Conservation (phyloP, 331 rosid species). For the Malus hybrid region DNA sequence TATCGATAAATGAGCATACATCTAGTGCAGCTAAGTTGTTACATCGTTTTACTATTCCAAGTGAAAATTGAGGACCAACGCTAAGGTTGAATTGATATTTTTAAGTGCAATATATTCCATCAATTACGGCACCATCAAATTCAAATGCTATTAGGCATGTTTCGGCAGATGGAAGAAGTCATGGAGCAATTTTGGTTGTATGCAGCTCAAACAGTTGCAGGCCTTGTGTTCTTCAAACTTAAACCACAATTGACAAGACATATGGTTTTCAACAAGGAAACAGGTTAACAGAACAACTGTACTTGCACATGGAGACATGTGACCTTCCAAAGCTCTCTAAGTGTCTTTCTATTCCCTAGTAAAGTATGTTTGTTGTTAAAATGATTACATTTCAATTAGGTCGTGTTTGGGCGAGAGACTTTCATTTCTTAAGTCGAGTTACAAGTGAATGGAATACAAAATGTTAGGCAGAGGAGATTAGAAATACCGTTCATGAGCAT, state of each 20-base stretch:
- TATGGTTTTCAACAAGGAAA: neutral
- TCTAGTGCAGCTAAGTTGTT: too few species aligned
- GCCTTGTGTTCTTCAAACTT: neutral
- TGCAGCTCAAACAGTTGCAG: neutral
- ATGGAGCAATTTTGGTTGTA: neutral
- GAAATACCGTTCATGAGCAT: neutral
- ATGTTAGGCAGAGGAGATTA: neutral
- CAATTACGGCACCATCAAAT: neutral
- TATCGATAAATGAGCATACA: too few species aligned
- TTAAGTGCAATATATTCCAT: neutral
- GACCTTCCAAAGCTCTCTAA: neutral
- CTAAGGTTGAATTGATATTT: too few species aligned
- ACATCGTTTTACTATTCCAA: too few species aligned
- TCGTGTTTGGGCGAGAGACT: neutral
- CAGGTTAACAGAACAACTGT: neutral
- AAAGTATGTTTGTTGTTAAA: neutral
- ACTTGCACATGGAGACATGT: neutral
- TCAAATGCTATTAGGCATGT: neutral
- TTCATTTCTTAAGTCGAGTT: neutral
- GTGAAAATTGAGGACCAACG: too few species aligned
- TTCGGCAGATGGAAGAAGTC: neutral
- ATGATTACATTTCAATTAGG: neutral
- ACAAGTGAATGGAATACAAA: neutral
- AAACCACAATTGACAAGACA: neutral
- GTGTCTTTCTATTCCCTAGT: neutral